phyloP scores from a whole-genome alignment of 2,329 filamentous ascomycete genomes.

The Orbilia blumenaviensis region DNA sequence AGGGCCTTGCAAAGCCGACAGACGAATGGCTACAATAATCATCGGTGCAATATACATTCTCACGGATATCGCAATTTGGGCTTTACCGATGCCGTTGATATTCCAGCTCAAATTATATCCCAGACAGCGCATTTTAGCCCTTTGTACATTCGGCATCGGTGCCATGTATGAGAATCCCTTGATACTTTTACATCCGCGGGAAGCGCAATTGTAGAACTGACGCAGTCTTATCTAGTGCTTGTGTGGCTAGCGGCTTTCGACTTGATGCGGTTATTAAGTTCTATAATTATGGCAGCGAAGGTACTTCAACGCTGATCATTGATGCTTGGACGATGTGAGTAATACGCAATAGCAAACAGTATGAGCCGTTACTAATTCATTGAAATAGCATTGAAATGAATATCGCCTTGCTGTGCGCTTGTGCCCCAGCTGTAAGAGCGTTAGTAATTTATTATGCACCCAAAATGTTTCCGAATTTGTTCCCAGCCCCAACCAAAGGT shows the following conservation, averaged over 20 bases:
- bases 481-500: not conserved
- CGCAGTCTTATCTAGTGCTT: not conserved
- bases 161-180: conserved; percentile 7
- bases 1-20: not conserved
- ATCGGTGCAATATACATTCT: conserved; percentile 21
- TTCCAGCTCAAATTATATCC: conserved; percentile 1
- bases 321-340: conserved; percentile 42
- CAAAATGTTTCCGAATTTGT: not conserved
- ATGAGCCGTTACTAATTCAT: not conserved
- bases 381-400: conserved; percentile 45
- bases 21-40: not conserved
- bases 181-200: no score
- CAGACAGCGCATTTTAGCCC: conserved; percentile 1
- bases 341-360: not conserved
- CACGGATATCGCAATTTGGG: conserved; percentile 22
- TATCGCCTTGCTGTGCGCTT: conserved; percentile 30
- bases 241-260: conserved; percentile 17
- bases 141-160: conserved; percentile 20
- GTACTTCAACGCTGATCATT: conserved; percentile 3
- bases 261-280: conserved; percentile 15
- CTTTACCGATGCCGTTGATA: conserved; percentile 25
- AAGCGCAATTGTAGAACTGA: no score
- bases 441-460: conserved; percentile 34
- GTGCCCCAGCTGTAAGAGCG: conserved; percentile 28
- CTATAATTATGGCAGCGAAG: not conserved